phyloP scores from a whole-genome alignment of 1,284 basidiomycete species.

The Ceratobasidium sp. region DNA sequence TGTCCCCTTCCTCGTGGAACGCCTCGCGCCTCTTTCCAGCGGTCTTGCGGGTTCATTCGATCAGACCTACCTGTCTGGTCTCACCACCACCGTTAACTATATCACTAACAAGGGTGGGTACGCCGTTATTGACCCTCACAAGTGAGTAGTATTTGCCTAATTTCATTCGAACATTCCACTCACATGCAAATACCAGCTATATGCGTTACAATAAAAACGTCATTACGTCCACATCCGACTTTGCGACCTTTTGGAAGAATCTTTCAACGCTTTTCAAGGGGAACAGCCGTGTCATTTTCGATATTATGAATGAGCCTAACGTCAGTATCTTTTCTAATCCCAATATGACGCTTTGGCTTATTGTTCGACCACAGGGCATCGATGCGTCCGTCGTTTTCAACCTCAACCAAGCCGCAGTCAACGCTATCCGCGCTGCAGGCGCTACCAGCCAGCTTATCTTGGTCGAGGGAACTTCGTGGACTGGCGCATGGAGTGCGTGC shows the following conservation, averaged over 20 bases:
- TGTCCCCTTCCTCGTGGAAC: slow-evolving; percentile 69
- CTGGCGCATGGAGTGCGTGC: slow-evolving; percentile 53
- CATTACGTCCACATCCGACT: slow-evolving; percentile 63
- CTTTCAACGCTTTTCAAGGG: slow-evolving; percentile 61
- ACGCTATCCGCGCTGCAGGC: slow-evolving; percentile 68
- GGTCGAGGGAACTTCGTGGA: too few relatives aligned
- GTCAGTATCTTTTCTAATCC: slow-evolving; percentile 56
- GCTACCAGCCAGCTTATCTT: slow-evolving; percentile 67
- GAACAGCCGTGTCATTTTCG: slow-evolving; percentile 54
- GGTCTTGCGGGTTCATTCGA: slow-evolving; percentile 50
- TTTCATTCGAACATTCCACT: not conserved
- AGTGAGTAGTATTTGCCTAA: slow-evolving; percentile 54
- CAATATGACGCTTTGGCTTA: slow-evolving; percentile 59
- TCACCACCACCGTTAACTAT: slow-evolving; percentile 66
- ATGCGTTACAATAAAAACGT: slow-evolving; percentile 66
- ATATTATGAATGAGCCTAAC: slow-evolving; percentile 72
- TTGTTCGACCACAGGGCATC: slow-evolving; percentile 16
- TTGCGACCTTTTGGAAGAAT: slow-evolving; percentile 69
- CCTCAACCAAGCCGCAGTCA: slow-evolving; percentile 71
- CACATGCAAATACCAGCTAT: slow-evolving; percentile 58
- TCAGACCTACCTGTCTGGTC: slow-evolving; percentile 63
- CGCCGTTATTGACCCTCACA: slow-evolving; percentile 62
- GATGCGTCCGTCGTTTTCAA: slow-evolving; percentile 30
- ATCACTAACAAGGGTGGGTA: slow-evolving; percentile 69
- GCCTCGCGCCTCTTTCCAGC: slow-evolving; percentile 62